These are phyloP conservation scores for Apiospora marii DNA, from an alignment of 2,329 filamentous ascomycete genomes.

Conservation along the genomic window DNA sequence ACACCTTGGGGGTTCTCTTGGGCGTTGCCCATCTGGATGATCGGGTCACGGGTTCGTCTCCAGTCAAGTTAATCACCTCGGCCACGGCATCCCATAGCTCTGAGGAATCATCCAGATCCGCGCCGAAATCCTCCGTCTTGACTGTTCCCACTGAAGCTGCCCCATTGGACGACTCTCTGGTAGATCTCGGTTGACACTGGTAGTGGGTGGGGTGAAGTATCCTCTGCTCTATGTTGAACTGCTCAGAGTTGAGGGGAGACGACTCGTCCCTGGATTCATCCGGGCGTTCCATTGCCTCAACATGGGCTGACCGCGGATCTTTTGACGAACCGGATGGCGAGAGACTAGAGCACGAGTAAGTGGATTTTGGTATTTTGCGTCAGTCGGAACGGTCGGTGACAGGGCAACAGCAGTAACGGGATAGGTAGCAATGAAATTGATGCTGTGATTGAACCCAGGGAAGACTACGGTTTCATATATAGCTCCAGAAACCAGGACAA, in stretches of 20 bases:
- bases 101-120: background rate
- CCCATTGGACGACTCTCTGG: background rate
- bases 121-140: background rate
- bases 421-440: background rate
- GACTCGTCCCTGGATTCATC: background rate
- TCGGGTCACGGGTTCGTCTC: background rate
- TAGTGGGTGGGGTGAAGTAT: background rate
- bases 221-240: background rate
- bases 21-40: background rate
- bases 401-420: no score
- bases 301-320: background rate
- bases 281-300: background rate
- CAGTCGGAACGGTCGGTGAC: no score
- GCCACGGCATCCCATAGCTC: slow-evolving; percentile 5
- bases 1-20: background rate
- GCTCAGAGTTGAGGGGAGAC: background rate
- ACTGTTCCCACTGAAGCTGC: background rate
- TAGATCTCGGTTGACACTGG: background rate
- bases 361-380: no score
- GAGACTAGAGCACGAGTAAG: no score
- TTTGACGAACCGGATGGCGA: no score
- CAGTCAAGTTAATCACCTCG: slow-evolving; percentile 20
- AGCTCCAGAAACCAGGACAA: no score
- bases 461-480: no score
- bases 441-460: no score